Evolutionary conservation across 1,284 basidiomycete species (phyloP).

Genomic region (Grifola frondosa): DNA sequence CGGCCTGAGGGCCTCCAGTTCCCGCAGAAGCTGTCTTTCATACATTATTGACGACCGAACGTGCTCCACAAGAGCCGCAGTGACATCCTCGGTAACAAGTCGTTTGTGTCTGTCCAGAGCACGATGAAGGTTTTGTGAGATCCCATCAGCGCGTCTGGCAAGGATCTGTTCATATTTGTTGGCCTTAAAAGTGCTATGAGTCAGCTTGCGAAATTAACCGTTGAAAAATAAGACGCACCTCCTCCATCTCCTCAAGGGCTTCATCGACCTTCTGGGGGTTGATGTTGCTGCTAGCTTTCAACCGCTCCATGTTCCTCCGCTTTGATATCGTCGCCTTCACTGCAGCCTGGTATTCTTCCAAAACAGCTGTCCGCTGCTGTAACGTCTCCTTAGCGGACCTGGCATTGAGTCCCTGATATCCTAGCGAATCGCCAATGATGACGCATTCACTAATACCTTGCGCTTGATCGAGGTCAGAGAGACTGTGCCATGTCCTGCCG

Average conservation of each 20-base stretch:
- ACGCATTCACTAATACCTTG: constrained; percentile 91
- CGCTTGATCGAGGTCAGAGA: constrained; percentile 82
- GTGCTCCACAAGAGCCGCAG: constrained; percentile 85
- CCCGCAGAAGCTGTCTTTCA: constrained; percentile 82
- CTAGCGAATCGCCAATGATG: constrained; percentile 86
- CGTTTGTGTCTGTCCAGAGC: constrained; percentile 82
- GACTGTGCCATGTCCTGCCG: constrained; percentile 81
- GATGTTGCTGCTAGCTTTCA: constrained; percentile 88
- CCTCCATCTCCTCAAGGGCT: constrained; percentile 90
- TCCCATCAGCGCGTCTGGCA: constrained; percentile 79
- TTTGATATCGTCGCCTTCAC: constrained; percentile 92
- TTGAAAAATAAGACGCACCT: constrained; percentile 50
- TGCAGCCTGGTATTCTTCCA: constrained; percentile 90
- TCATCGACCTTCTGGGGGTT: constrained; percentile 87
- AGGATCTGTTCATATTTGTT: constrained; percentile 84
- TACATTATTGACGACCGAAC: constrained; percentile 88
- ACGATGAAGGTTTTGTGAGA: constrained; percentile 87
- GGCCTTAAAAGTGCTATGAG: constrained; percentile 50
- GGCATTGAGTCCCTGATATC: constrained; percentile 94
- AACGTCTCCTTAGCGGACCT: constrained; percentile 91
- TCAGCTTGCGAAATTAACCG: constrained; percentile 1
- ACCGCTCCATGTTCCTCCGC: constrained; percentile 83
- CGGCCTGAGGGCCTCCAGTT: constrained; percentile 79
- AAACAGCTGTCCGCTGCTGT: constrained; percentile 79
- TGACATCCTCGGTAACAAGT: constrained; percentile 86